phyloP scores from a whole-genome alignment of 2,329 filamentous ascomycete genomes.

The Raffaelea arxii region DNA sequence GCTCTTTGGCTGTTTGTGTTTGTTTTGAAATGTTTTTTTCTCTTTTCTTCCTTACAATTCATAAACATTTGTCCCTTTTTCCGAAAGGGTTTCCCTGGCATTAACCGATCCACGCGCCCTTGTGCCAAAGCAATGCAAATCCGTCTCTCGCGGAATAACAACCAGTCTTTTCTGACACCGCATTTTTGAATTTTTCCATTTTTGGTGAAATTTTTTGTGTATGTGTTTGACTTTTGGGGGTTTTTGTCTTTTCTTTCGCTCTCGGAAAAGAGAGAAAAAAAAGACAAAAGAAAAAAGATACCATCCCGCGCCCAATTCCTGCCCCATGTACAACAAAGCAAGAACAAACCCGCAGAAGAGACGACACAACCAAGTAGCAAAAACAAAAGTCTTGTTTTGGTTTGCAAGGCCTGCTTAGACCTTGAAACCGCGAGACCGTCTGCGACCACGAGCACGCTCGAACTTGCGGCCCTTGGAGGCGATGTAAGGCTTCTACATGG shows the following conservation, averaged over 20 bases:
- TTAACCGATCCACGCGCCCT: too few relatives aligned
- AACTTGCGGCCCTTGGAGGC: constrained; percentile 99
- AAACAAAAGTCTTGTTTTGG: constrained; percentile 4
- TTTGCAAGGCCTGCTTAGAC: constrained; percentile 50
- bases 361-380: too few relatives aligned
- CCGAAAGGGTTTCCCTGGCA: too few relatives aligned
- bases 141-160: too few relatives aligned
- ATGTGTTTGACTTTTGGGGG: not conserved
- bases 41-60: too few relatives aligned
- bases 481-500: constrained; percentile 77
- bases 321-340: too few relatives aligned
- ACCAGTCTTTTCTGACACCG: too few relatives aligned
- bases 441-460: constrained; percentile 97
- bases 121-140: too few relatives aligned
- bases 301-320: too few relatives aligned
- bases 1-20: too few relatives aligned
- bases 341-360: not conserved
- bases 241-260: constrained; percentile 1
- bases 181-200: not conserved
- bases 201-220: not conserved
- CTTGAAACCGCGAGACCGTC: constrained; percentile 99
- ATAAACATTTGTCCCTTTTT: not conserved
- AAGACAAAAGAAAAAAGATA: constrained; percentile 3
- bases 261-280: constrained; percentile 3
- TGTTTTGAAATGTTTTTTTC: too few relatives aligned